Evolutionary conservation across 306 rosid species (phyloP).

Genomic region (Malus fusca): DNA sequence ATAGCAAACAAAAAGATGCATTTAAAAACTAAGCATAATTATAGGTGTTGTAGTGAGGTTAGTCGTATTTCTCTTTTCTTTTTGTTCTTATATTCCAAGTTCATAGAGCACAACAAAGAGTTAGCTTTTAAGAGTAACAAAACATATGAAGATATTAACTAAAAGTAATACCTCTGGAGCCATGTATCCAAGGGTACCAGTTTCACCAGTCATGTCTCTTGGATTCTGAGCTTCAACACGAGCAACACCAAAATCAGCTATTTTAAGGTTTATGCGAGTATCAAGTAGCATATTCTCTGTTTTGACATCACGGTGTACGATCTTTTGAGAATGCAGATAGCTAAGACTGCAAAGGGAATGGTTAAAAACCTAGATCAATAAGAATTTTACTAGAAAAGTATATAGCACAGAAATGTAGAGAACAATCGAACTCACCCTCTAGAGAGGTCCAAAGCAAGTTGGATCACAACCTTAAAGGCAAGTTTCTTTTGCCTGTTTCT

Average conservation of each 20-base stretch:
- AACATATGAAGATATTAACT: not conserved
- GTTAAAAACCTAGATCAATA: not conserved
- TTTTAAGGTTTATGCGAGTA: constrained; percentile 28
- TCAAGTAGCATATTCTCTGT: constrained; percentile 62
- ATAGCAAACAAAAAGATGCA: not conserved
- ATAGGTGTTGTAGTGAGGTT: not conserved
- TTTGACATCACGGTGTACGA: constrained; percentile 70
- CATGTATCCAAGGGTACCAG: constrained; percentile 83
- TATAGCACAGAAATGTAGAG: not conserved
- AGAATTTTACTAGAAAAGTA: not conserved
- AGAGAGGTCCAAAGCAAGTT: constrained; percentile 58
- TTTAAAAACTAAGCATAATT: not conserved
- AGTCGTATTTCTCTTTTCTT: not conserved
- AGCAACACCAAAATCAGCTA: constrained; percentile 76
- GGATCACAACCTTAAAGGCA: constrained; percentile 45
- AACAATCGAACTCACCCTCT: constrained; percentile 42
- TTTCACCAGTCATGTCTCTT: constrained; percentile 75
- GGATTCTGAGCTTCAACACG: constrained; percentile 79
- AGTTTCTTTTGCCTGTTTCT: constrained; percentile 48
- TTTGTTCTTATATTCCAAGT: not conserved
- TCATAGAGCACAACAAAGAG: not conserved
- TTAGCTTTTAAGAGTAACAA: not conserved
- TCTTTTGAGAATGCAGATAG: constrained; percentile 64
- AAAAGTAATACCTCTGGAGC: constrained; percentile 58
- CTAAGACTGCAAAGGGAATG: constrained; percentile 37